Base-by-base conservation (phyloP, 2,329 filamentous ascomycete species). In the Alternaria conjuncta region DNA sequence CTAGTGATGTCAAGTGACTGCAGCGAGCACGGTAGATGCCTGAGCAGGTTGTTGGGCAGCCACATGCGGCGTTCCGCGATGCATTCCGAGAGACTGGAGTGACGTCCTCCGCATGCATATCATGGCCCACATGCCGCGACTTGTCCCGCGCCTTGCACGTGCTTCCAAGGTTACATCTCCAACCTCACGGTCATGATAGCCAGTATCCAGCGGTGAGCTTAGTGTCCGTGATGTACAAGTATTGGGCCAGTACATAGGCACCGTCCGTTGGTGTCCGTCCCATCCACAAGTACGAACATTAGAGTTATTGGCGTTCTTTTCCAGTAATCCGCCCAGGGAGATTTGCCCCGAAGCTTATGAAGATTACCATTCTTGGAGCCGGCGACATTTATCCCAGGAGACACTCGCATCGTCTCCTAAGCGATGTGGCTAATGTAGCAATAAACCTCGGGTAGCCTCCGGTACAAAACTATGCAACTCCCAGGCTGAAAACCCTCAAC, bases 61-160 rank as follows among this genome's bases (percentile, higher is more conserved):
- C 57, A 54, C 56, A 47, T 53, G 28, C 60, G 51, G 54, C 64
- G 49, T 61, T 55, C 67, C 61, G 67, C 67, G 53, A 61, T 32
- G 62, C 59, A 53, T 65, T 58, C 64, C 65, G 61, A 66, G 25
- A 18, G 36, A 41, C 15, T 41, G 36, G 53, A 21, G 51, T 71
- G 68, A 69, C 67, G 67, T 69, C 51, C 53, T 56, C 49, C 21
- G 10, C 49, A 53, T 53, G 49, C 49, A 53, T 58, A 41, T 41
- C 56, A 44, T 47, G 46, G 23, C 56, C 55, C 55, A 58, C 55
- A 36, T 50, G 30, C 30, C 30, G 55, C 49, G 49, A 36, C 18
- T 3, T 6, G 36, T 53, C 28, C 20, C 49, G 28, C 36, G 49
- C 8, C 49, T 41, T 53, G 30, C 28, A 51, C 49, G 28, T 51